Conservation (phyloP, 2,329 filamentous ascomycete genomes). For the Plectosphaerella cucumerina region DNA sequence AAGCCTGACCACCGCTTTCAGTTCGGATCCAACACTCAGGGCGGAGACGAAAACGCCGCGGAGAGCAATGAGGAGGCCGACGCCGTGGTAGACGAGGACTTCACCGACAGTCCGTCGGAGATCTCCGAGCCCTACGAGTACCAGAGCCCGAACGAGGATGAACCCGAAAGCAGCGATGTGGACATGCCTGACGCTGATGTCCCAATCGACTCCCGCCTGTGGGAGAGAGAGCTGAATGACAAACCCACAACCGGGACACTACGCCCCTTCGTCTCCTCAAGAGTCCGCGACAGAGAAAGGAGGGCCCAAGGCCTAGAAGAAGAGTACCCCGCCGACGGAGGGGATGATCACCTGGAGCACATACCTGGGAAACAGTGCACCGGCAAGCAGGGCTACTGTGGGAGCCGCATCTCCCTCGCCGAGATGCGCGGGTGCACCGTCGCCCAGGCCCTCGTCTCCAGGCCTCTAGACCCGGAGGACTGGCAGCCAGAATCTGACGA, state of each 20-base stretch:
- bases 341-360: conserved; percentile 13
- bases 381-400: conserved; percentile 13
- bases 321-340: not conserved
- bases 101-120: not conserved
- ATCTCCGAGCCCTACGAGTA: not conserved
- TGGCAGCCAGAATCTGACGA: conserved; percentile 13
- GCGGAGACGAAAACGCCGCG: not conserved
- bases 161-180: not conserved
- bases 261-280: not conserved
- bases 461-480: not conserved
- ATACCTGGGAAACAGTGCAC: conserved; percentile 16
- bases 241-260: not conserved
- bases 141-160: not conserved
- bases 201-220: not conserved
- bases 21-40: too few species aligned
- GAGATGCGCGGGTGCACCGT: conserved; percentile 21
- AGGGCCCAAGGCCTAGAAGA: not conserved
- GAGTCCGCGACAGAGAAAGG: not conserved
- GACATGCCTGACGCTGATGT: not conserved
- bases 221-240: not conserved
- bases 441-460: conserved; percentile 19
- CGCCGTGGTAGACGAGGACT: not conserved
- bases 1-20: not conserved
- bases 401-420: conserved; percentile 16
- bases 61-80: not conserved